Evolutionary conservation across 352 stramenopile species (phyloP).

Genomic region (Phytophthora uliginosa): DNA sequence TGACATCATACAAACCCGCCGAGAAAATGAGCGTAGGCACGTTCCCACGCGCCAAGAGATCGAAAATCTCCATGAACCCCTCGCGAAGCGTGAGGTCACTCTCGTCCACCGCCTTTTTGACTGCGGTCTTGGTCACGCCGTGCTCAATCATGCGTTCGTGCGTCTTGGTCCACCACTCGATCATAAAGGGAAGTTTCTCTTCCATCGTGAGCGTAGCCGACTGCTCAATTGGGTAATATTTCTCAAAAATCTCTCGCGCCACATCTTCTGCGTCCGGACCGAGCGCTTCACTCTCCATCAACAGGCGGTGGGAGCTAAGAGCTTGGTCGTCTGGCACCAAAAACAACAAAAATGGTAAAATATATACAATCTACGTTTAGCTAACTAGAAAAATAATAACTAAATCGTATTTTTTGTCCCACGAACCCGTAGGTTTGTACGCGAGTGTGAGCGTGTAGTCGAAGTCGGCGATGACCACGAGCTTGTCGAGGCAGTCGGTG

Average conservation of each 20-base stretch:
- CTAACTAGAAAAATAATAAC: constrained; percentile 13
- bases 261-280: constrained; percentile 40
- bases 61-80: constrained; percentile 76
- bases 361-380: background rate
- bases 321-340: constrained; percentile 50
- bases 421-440: constrained; percentile 58
- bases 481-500: constrained; percentile 67
- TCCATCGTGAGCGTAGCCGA: constrained; percentile 67
- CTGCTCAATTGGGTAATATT: constrained; percentile 86
- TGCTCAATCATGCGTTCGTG: constrained; percentile 68
- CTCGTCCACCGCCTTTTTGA: constrained; percentile 54
- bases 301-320: constrained; percentile 57
- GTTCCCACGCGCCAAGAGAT: constrained; percentile 55
- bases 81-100: constrained; percentile 67
- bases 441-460: constrained; percentile 85
- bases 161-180: constrained; percentile 73
- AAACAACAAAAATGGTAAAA: background rate
- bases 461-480: constrained; percentile 88
- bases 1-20: constrained; percentile 82
- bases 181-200: constrained; percentile 85
- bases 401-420: background rate
- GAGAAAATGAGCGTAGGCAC: constrained; percentile 85
- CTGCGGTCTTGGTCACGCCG: constrained; percentile 56
- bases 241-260: constrained; percentile 59
- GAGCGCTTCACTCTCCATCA: constrained; percentile 65